phyloP scores from a whole-genome alignment of 23 red algal species.

The Gracilaria vermiculophylla region DNA sequence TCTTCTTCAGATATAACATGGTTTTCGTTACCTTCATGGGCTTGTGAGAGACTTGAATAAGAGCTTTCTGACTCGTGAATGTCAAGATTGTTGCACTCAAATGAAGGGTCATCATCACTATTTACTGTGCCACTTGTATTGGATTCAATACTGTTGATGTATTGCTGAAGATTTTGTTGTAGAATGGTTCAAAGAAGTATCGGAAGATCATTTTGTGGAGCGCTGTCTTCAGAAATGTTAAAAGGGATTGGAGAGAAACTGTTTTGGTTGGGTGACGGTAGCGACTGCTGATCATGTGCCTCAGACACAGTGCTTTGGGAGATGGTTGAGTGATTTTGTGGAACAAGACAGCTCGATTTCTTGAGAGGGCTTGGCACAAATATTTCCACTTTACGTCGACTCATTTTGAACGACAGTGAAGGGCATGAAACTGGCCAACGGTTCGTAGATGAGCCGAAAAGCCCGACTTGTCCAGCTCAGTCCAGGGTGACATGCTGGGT shows the following conservation, averaged over 20 bases:
- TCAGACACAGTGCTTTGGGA: background rate
- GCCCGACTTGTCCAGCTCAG: too few species aligned
- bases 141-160: background rate
- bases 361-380: background rate
- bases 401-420: background rate
- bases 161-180: background rate
- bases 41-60: background rate
- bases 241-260: background rate
- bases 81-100: background rate
- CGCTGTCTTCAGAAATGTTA: background rate
- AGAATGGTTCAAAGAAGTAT: background rate
- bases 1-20: background rate
- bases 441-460: too few species aligned
- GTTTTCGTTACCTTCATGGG: background rate
- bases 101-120: background rate
- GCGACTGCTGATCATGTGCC: background rate
- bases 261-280: background rate
- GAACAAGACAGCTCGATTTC: background rate
- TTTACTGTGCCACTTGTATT: background rate
- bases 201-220: background rate
- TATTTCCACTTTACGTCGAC: background rate
- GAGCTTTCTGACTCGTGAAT: too few species aligned
- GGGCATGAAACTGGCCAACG: too few species aligned
- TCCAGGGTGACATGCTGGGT: too few species aligned
- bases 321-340: background rate